Conservation (phyloP, 2,329 filamentous ascomycete genomes). For the Cytospora mali region DNA sequence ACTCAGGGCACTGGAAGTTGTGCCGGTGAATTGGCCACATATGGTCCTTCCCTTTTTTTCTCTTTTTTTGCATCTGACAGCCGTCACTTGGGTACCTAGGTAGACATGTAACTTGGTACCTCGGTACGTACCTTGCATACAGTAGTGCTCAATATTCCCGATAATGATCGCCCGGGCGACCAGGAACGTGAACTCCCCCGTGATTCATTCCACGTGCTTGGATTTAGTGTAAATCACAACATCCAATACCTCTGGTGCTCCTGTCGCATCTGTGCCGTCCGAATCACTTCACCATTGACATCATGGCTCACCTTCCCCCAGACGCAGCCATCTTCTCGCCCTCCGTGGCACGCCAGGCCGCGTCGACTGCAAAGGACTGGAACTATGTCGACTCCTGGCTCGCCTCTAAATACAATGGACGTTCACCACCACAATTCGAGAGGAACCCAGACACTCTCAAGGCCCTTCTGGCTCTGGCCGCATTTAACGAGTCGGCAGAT, state of each 20-base stretch:
- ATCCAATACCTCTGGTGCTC: no score
- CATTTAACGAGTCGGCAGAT: constrained; percentile 76
- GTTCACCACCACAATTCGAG: constrained; percentile 73
- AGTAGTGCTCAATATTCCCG: no score
- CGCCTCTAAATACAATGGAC: constrained; percentile 65
- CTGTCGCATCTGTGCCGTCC: no score
- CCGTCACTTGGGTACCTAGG: not conserved
- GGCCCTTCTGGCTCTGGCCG: constrained; percentile 71
- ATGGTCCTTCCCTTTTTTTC: no score
- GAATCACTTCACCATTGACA: not conserved
- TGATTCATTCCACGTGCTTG: no score
- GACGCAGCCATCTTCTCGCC: constrained; percentile 67
- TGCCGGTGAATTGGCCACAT: not conserved
- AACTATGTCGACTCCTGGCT: constrained; percentile 86
- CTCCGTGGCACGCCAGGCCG: constrained; percentile 71
- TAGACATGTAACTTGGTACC: not conserved
- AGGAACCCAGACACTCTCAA: constrained; percentile 83
- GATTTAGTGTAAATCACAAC: no score
- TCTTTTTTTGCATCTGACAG: no score
- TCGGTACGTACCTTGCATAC: not conserved
- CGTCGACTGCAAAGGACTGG: constrained; percentile 88
- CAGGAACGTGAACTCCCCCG: not conserved
- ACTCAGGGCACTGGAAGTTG: no score
- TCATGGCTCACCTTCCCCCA: constrained; percentile 44
- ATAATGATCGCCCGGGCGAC: not conserved